A percentile compares a stretch with the other conserved stretches of the same genome.
Evolutionary conservation across 768 basidiomycete genomes (phyloP).

Genomic region (Tricholoma furcatifolium): DNA sequence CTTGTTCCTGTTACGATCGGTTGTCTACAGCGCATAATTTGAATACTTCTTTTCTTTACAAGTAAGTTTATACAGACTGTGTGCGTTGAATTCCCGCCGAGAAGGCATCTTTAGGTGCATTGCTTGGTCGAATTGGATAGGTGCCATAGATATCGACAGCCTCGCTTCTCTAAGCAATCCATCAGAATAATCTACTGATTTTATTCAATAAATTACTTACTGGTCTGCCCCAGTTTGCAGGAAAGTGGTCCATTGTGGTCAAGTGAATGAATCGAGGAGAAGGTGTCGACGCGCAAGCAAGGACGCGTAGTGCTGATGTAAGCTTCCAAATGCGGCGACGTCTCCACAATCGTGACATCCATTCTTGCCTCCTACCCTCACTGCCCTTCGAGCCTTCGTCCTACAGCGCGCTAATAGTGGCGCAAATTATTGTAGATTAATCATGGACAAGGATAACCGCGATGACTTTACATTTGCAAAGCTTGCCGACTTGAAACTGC

Average conservation of each 20-base stretch:
- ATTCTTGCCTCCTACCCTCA: background rate
- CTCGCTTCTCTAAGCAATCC: slow-evolving; percentile 60
- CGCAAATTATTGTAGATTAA: background rate
- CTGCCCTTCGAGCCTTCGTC: background rate
- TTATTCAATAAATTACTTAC: slow-evolving; percentile 36
- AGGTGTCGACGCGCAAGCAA: slow-evolving; percentile 18
- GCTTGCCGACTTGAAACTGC: slow-evolving; percentile 84
- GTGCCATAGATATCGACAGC: slow-evolving; percentile 74
- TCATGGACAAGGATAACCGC: slow-evolving; percentile 58
- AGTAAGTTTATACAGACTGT: slow-evolving; percentile 47
- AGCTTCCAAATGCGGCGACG: slow-evolving; percentile 9
- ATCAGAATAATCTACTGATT: background rate
- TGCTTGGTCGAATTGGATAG: slow-evolving; percentile 64
- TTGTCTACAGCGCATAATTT: slow-evolving; percentile 46
- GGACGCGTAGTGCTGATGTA: slow-evolving; percentile 19
- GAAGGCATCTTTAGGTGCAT: slow-evolving; percentile 54
- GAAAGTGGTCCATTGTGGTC: slow-evolving; percentile 76
- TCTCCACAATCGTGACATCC: background rate
- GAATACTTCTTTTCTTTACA: background rate
- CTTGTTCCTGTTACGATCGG: slow-evolving; percentile 98
- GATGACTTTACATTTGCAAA: slow-evolving; percentile 94
- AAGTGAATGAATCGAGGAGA: background rate
- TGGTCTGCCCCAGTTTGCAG: slow-evolving; percentile 80
- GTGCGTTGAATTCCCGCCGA: slow-evolving; percentile 73
- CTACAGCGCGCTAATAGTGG: background rate